Base-by-base conservation (phyloP, 2,329 filamentous ascomycete genomes). In the Trichoderma sp. region DNA sequence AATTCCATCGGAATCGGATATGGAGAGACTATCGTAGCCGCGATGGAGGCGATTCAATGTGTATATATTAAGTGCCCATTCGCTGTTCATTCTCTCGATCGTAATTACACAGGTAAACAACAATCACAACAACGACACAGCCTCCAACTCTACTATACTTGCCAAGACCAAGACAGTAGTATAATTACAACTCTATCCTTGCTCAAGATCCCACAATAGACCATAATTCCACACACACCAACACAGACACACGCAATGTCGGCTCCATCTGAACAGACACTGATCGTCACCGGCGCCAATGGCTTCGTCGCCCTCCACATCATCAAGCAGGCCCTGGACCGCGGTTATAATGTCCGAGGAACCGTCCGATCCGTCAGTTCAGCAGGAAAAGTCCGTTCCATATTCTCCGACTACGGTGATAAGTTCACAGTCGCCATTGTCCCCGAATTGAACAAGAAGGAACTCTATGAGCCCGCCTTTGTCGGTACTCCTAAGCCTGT, bases 381-480 rank as follows among this genome's bases (percentile, higher is more conserved):
- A 4, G 69, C 69, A 11, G 21, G 34, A 43, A 71, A 73, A 12
- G 64, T 64, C 26, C 57, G 36, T 24, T 30, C 32, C 28, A 43
- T 51, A 4, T 74, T 74, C 11, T 28, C 65, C 7, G 14, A 57
- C 11, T 32, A 63, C 34, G 53, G 26, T 6, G 28, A 65, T 0
- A 76, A 80, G 32, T 81, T 85, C 2, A 80, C 82, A 2, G 85
- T 82, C 68, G 82, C 78, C 43, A 87, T 95, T 73, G 92, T 97
- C 14, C 86, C 89, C 63, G 92, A 97, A 75, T 90, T 97, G 74
- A 90, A 91, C 0, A 78, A 89, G 73, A 86, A 89, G 26, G 88
- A 87, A 21, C 92, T 92, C 28, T 97, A 96, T 75, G 88, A 92
- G 71, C 81, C 87, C 73, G 87, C 60, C 57, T 72, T 72, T 26